phyloP scores from a whole-genome alignment of 345 rosid genomes.

The Eucalyptus tenuipes region DNA sequence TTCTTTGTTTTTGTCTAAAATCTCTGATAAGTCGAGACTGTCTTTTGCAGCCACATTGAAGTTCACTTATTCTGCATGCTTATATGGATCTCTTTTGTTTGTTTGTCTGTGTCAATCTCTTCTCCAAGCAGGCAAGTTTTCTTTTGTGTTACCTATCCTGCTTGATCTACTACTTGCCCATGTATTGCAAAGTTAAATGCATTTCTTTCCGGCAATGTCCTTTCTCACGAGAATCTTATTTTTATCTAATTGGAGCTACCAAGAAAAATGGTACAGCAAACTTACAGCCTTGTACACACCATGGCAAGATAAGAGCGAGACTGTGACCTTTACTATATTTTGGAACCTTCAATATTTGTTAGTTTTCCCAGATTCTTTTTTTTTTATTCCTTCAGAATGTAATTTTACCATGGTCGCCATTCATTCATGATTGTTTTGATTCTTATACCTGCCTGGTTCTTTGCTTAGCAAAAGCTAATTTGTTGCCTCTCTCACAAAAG shows the following conservation, averaged over 20 bases:
- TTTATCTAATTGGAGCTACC: constrained; percentile 44
- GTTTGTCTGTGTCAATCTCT: constrained; percentile 83
- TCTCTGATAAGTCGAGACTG: constrained; percentile 50
- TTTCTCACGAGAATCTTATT: background rate
- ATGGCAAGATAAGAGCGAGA: constrained; percentile 81
- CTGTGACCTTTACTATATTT: constrained; percentile 97
- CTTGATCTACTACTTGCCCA: background rate
- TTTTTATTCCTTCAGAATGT: background rate
- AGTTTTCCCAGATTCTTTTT: background rate
- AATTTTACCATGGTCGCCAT: background rate
- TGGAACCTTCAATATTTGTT: constrained; percentile 4
- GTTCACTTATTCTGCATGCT: constrained; percentile 84
- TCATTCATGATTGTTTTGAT: background rate
- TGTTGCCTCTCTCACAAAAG: background rate
- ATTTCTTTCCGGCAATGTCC: background rate
- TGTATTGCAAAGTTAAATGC: background rate
- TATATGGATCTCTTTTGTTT: constrained; percentile 99
- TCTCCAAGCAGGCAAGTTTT: constrained; percentile 81
- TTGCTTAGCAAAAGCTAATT: background rate
- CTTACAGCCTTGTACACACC: constrained; percentile 84
- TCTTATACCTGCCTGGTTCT: background rate
- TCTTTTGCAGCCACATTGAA: constrained; percentile 96
- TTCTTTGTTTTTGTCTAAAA: constrained; percentile 2
- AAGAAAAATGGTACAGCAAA: constrained; percentile 92
- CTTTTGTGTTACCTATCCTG: background rate